These are phyloP conservation scores for Mantamonas sphyraenae DNA, from an alignment of 78 protist species.

Conservation along the genomic window DNA sequence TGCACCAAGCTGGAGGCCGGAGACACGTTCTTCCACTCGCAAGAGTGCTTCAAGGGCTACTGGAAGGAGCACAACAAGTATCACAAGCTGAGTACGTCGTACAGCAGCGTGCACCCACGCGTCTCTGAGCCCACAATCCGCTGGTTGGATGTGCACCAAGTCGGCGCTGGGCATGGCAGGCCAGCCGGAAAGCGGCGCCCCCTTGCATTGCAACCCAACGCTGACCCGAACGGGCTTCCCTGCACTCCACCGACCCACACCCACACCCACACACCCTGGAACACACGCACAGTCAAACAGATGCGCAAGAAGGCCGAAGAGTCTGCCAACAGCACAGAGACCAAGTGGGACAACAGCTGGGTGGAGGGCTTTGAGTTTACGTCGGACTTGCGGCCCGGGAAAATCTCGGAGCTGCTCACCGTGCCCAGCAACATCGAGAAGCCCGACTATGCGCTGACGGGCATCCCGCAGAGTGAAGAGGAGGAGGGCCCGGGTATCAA, in stretches of 20 bases:
- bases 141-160: too few relatives aligned
- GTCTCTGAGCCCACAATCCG: too few relatives aligned
- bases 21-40: neutral
- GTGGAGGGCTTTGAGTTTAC: slow-evolving; percentile 7
- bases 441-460: slow-evolving; percentile 44
- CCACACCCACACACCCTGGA: neutral
- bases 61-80: neutral
- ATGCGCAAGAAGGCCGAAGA: neutral
- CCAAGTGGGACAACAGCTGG: neutral
- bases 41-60: neutral
- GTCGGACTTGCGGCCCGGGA: slow-evolving; percentile 19
- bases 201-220: neutral
- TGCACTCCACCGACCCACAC: neutral
- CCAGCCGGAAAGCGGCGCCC: neutral
- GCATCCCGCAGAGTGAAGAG: slow-evolving; percentile 14
- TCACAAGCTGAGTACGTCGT: neutral
- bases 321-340: neutral
- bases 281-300: neutral
- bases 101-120: too few relatives aligned
- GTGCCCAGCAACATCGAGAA: slow-evolving; percentile 27
- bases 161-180: neutral
- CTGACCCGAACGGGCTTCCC: slow-evolving; percentile 23
- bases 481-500: slow-evolving; percentile 22
- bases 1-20: neutral
- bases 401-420: neutral